phyloP scores from a whole-genome alignment of 2,329 filamentous ascomycete genomes.

The Hymenoscyphus albidus region DNA sequence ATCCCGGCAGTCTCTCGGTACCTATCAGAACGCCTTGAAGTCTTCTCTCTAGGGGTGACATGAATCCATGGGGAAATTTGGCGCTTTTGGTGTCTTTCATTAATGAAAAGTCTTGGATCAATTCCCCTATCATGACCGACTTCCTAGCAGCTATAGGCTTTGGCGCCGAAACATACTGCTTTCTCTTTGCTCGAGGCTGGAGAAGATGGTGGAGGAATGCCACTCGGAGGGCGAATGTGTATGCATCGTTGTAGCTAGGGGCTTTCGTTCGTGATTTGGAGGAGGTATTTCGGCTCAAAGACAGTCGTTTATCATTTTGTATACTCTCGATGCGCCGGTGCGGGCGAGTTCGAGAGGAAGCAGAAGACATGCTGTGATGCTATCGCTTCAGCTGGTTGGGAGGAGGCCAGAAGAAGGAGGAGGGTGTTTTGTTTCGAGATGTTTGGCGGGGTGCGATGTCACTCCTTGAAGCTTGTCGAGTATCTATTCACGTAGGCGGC shows the following conservation, averaged over 20 bases:
- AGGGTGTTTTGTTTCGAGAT: not conserved
- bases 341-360: conserved; percentile 28
- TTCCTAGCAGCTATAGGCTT: conserved; percentile 52
- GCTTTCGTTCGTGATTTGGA: conserved; percentile 42
- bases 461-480: not conserved
- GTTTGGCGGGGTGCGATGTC: conserved; percentile 8
- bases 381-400: not conserved
- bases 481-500: not conserved
- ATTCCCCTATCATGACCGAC: conserved; percentile 75
- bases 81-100: conserved; percentile 66
- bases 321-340: conserved; percentile 33
- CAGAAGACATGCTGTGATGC: conserved; percentile 30
- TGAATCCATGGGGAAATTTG: conserved; percentile 67
- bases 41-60: conserved; percentile 56
- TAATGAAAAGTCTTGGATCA: conserved; percentile 79
- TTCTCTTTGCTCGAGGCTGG: conserved; percentile 82
- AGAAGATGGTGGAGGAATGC: conserved; percentile 92
- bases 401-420: not conserved
- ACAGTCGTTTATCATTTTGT: conserved; percentile 27
- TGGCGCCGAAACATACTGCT: conserved; percentile 73
- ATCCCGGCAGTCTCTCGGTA: conserved; percentile 80
- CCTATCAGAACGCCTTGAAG: conserved; percentile 56
- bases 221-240: conserved; percentile 83
- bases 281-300: conserved; percentile 37
- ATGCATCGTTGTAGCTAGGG: conserved; percentile 74